These are phyloP conservation scores for Inonotus hispidus DNA, from an alignment of 1,284 basidiomycete genomes.

Conservation along the genomic window DNA sequence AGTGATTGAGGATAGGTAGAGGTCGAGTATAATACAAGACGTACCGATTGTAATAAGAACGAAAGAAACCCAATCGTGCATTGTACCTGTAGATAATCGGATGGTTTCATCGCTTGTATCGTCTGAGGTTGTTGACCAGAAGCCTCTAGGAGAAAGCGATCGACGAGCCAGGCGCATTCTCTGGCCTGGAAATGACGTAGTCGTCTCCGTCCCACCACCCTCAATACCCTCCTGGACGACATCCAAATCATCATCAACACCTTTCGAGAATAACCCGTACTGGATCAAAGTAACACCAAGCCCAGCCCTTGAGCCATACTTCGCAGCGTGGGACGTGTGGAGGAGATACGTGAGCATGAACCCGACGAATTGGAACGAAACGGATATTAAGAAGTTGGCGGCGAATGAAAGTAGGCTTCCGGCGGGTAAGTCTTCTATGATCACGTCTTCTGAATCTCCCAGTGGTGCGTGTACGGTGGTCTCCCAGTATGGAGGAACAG, in stretches of 20 bases:
- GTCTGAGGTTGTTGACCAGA: constrained; percentile 1
- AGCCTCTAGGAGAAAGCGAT: not conserved
- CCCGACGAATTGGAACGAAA: constrained; percentile 96
- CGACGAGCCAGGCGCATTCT: constrained; percentile 11
- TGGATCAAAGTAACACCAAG: constrained; percentile 94
- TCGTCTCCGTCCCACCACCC: not conserved
- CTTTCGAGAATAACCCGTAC: constrained; percentile 65
- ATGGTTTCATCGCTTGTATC: not conserved
- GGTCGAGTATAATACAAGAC: too few relatives aligned
- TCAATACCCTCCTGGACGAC: constrained; percentile 12
- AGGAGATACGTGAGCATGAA: constrained; percentile 93
- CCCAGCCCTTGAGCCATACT: constrained; percentile 90
- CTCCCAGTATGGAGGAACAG: constrained; percentile 96
- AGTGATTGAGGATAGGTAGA: constrained; percentile 11
- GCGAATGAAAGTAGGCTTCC: constrained; percentile 67
- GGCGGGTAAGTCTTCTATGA: constrained; percentile 72
- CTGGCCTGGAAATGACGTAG: constrained; percentile 1
- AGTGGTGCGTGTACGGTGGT: constrained; percentile 82
- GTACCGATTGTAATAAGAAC: constrained; percentile 83
- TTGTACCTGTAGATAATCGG: constrained; percentile 25
- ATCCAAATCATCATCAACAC: constrained; percentile 5
- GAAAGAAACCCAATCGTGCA: constrained; percentile 83
- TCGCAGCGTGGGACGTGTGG: constrained; percentile 92
- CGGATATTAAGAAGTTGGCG: constrained; percentile 81
- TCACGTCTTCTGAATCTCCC: constrained; percentile 54